phyloP scores from a whole-genome alignment of 2,329 filamentous ascomycete species.

The Chaetomium sp. region DNA sequence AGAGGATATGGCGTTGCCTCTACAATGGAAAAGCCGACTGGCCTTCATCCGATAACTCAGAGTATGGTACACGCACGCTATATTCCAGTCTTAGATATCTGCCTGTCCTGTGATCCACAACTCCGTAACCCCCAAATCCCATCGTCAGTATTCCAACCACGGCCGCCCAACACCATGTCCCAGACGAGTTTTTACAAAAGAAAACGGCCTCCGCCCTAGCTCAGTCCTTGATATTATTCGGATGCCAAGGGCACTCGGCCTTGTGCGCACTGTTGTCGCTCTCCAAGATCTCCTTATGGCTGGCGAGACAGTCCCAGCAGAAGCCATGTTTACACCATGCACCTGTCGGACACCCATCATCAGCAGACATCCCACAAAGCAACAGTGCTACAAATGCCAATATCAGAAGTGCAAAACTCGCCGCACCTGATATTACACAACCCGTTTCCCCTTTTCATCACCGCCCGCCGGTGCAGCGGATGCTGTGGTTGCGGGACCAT shows the following conservation, averaged over 20 bases:
- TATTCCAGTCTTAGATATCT: background rate
- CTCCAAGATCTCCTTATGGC: constrained; percentile 39
- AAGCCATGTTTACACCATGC: constrained; percentile 38
- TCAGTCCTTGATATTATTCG: constrained; percentile 30
- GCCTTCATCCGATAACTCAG: background rate
- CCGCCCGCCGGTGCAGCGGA: constrained; percentile 28
- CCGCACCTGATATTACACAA: constrained; percentile 11
- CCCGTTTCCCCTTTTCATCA: background rate
- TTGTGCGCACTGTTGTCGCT: constrained; percentile 42
- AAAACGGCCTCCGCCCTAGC: background rate
- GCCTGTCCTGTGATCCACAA: background rate
- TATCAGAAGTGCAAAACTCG: constrained; percentile 4
- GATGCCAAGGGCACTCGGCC: constrained; percentile 39
- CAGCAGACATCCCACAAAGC: constrained; percentile 2
- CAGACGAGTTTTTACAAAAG: background rate
- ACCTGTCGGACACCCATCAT: constrained; percentile 32
- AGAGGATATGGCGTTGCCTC: background rate
- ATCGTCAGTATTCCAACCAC: background rate
- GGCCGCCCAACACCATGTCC: too few species aligned
- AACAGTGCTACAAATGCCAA: background rate
- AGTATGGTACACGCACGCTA: background rate
- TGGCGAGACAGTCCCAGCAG: constrained; percentile 44
- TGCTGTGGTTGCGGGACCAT: constrained; percentile 34
- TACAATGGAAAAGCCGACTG: background rate
- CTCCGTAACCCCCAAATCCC: background rate